Evolutionary conservation across 2,329 filamentous ascomycete genomes (phyloP).

Genomic region (Colletotrichum musae): DNA sequence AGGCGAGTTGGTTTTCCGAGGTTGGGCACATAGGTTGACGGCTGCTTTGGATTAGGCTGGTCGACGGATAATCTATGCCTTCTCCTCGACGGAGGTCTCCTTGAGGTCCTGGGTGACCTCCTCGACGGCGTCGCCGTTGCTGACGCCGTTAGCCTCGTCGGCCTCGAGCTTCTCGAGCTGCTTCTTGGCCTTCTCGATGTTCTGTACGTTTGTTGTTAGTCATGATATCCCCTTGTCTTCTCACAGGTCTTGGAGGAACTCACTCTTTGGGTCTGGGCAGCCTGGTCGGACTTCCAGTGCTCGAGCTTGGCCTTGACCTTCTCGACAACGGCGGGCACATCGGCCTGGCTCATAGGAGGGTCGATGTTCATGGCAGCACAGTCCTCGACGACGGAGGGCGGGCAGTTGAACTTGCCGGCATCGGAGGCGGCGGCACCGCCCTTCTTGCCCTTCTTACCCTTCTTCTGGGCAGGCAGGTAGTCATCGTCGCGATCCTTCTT

Average conservation of each 20-base stretch:
- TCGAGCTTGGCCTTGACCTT: constrained; percentile 94
- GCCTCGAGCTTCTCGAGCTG: constrained; percentile 92
- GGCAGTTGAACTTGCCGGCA: constrained; percentile 78
- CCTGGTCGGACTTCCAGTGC: constrained; percentile 93
- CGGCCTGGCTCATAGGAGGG: constrained; percentile 87
- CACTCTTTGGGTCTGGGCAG: constrained; percentile 90
- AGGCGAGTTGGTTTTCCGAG: background rate
- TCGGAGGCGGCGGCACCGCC: constrained; percentile 65
- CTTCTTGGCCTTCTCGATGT: constrained; percentile 96
- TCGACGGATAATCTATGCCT: constrained; percentile 53
- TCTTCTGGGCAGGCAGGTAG: constrained; percentile 85
- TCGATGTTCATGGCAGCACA: constrained; percentile 87
- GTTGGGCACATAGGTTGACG: constrained; percentile 37
- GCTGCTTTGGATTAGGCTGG: constrained; percentile 13
- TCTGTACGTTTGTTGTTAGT: constrained; percentile 68
- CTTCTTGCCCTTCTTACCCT: constrained; percentile 92
- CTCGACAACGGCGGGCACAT: constrained; percentile 84
- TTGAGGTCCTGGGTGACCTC: constrained; percentile 67
- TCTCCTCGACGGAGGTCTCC: constrained; percentile 67
- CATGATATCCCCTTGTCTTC: too few species aligned
- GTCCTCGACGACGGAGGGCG: constrained; percentile 92
- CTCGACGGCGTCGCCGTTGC: constrained; percentile 67
- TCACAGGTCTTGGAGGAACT: constrained; percentile 50
- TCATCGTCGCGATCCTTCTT: constrained; percentile 92
- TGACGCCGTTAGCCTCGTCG: constrained; percentile 67